Evolutionary conservation across 306 rosid genomes (phyloP).

Genomic region (Prunus padus): DNA sequence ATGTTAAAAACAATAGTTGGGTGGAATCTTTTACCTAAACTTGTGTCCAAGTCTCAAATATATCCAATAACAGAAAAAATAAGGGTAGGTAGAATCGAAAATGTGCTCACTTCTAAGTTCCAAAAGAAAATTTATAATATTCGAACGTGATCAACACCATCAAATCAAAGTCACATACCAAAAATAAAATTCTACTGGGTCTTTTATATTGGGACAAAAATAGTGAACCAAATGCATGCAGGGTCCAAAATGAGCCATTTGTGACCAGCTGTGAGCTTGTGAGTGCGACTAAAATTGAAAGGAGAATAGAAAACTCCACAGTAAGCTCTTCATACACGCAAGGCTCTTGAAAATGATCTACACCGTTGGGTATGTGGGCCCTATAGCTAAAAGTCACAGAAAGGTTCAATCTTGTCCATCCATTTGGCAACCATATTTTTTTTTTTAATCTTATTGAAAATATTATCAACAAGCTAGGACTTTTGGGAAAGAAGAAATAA

Average conservation of each 20-base stretch:
- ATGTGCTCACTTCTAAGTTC: slow-evolving; percentile 10
- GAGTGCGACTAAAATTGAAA: background rate
- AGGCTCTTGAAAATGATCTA: background rate
- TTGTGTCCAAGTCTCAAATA: slow-evolving; percentile 4
- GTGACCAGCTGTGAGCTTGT: slow-evolving; percentile 18
- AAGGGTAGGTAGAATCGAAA: slow-evolving; percentile 2
- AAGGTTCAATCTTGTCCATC: slow-evolving; percentile 1
- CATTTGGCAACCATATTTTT: background rate
- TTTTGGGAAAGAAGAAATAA: background rate
- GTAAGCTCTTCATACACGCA: background rate
- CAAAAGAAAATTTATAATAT: background rate
- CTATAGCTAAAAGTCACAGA: background rate
- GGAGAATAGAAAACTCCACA: background rate
- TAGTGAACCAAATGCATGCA: slow-evolving; percentile 13
- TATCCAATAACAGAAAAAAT: background rate
- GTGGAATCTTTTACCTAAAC: slow-evolving; percentile 11
- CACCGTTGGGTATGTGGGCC: background rate
- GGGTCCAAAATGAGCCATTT: slow-evolving; percentile 21
- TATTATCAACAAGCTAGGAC: background rate
- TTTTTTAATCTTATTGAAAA: background rate
- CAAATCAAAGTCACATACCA: background rate
- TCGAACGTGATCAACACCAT: slow-evolving; percentile 25
- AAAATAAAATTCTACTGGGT: background rate
- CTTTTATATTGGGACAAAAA: background rate
- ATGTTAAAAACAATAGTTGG: background rate